These are phyloP conservation scores for Pseudopithomyces chartarum DNA, from an alignment of 2,329 filamentous ascomycete genomes.

Conservation along the genomic window DNA sequence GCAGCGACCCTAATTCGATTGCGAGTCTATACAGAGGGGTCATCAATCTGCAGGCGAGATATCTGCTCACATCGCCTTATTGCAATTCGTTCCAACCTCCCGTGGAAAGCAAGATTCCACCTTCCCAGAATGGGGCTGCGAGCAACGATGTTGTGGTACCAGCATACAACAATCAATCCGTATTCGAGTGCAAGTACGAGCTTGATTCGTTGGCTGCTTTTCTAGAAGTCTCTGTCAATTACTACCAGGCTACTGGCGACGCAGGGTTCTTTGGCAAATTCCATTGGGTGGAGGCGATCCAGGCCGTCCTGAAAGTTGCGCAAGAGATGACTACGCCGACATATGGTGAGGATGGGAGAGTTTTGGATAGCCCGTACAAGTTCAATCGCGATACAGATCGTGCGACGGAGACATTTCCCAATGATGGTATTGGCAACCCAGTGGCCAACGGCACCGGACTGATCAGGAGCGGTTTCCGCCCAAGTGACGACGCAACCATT, in stretches of 20 bases:
- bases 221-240: constrained; percentile 54
- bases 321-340: constrained; percentile 55
- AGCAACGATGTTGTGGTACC: constrained; percentile 51
- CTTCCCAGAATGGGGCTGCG: constrained; percentile 46
- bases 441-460: constrained; percentile 55
- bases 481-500: constrained; percentile 57
- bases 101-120: constrained; percentile 50
- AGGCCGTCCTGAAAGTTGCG: constrained; percentile 52
- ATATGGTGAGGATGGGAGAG: constrained; percentile 52
- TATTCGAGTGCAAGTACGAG: constrained; percentile 62
- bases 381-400: constrained; percentile 51
- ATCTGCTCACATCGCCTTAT: constrained; percentile 64
- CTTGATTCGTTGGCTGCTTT: constrained; percentile 59
- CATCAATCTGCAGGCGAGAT: constrained; percentile 73
- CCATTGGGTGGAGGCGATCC: constrained; percentile 53
- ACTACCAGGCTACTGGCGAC: constrained; percentile 57
- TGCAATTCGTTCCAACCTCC: constrained; percentile 61
- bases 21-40: constrained; percentile 71
- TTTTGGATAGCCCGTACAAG: constrained; percentile 51
- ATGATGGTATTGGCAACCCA: constrained; percentile 59
- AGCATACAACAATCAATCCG: constrained; percentile 47
- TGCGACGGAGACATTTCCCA: constrained; percentile 56
- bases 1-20: constrained; percentile 61
- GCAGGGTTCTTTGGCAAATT: constrained; percentile 54
- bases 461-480: constrained; percentile 56